Evolutionary conservation across 2,329 filamentous ascomycete genomes (phyloP).

Genomic region (Pestalotiopsis sp.): DNA sequence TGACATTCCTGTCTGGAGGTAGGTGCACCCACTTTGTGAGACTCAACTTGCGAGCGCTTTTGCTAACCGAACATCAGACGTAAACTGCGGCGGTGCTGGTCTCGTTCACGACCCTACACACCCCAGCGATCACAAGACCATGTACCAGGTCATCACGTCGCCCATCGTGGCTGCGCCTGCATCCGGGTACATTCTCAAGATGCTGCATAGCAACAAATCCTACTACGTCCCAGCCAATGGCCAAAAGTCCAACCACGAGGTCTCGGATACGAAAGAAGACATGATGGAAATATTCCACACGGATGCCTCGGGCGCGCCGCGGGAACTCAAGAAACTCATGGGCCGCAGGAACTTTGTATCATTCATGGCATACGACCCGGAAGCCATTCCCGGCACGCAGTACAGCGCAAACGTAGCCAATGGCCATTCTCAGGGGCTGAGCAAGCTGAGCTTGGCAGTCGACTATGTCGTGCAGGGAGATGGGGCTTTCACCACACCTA

Average conservation of each 20-base stretch:
- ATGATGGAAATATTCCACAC: conserved; percentile 99
- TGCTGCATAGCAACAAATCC: conserved; percentile 93
- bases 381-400: conserved; percentile 56
- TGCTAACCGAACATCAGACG: conserved; percentile 53
- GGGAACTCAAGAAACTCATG: conserved; percentile 92
- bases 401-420: conserved; percentile 31
- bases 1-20: conserved; percentile 95
- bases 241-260: conserved; percentile 68
- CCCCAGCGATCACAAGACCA: conserved; percentile 94
- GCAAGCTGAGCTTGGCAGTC: conserved; percentile 82
- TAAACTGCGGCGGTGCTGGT: conserved; percentile 89
- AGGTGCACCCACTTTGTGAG: conserved; percentile 31
- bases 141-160: conserved; percentile 97
- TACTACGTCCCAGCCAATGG: conserved; percentile 92
- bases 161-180: conserved; percentile 90
- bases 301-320: conserved; percentile 80
- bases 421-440: conserved; percentile 49
- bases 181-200: conserved; percentile 82
- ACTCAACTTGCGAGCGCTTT: conserved; percentile 9
- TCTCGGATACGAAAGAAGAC: conserved; percentile 95
- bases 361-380: conserved; percentile 92
- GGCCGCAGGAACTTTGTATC: conserved; percentile 90
- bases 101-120: conserved; percentile 92
- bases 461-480: conserved; percentile 98
- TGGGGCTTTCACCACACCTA: conserved; percentile 76